Evolutionary conservation across 306 rosid species (phyloP).

Genomic region (Vigna angularis): DNA sequence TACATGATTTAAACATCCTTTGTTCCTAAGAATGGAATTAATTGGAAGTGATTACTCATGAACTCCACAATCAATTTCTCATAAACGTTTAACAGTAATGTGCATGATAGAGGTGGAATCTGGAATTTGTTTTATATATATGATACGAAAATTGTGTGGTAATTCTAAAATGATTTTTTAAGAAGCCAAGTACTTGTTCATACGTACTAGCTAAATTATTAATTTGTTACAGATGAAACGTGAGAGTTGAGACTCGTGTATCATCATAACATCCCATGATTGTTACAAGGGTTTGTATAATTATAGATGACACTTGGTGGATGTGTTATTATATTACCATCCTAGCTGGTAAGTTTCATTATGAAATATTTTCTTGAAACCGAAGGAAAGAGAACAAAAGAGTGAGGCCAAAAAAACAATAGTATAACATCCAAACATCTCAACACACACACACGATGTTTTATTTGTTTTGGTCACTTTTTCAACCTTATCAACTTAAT

Average conservation of each 20-base stretch:
- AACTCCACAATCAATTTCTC: conserved; percentile 37
- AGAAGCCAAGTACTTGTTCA: conserved; percentile 41
- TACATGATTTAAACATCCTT: conserved; percentile 35
- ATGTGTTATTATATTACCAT: conserved; percentile 43
- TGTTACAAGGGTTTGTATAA: conserved; percentile 44
- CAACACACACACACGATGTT: not conserved
- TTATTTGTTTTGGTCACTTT: conserved; percentile 40
- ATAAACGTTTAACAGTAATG: conserved; percentile 24
- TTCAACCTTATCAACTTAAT: conserved; percentile 48
- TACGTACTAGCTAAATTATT: conserved; percentile 47
- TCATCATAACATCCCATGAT: conserved; percentile 58
- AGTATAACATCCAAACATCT: conserved; percentile 29
- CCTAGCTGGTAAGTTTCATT: conserved; percentile 50
- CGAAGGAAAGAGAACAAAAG: conserved; percentile 51
- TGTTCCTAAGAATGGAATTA: conserved; percentile 36
- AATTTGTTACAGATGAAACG: conserved; percentile 47
- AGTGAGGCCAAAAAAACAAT: conserved; percentile 43
- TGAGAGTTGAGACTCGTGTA: conserved; percentile 63
- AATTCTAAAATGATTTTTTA: conserved; percentile 50
- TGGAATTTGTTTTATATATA: conserved; percentile 41
- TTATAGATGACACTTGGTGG: conserved; percentile 50
- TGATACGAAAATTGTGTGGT: not conserved
- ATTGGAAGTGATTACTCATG: conserved; percentile 37
- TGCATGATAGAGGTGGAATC: conserved; percentile 48
- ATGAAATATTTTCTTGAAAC: conserved; percentile 62